Conservation (phyloP, 1,284 basidiomycete species). For the Ganoderma resinaceum region DNA sequence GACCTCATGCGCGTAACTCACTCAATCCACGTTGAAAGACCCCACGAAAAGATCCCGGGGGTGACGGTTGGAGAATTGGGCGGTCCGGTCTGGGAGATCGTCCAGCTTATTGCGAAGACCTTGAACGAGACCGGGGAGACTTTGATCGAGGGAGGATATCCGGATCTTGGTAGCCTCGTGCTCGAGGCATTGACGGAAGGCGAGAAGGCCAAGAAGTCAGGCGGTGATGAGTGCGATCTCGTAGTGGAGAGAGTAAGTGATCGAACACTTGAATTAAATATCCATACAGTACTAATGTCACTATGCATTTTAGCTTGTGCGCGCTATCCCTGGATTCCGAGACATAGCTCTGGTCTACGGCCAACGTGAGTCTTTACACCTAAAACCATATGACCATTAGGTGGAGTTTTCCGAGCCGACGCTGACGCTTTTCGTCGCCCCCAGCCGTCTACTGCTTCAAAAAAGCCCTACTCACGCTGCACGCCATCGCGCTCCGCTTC, state of each 20-base stretch:
- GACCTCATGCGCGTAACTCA: slow-evolving; percentile 67
- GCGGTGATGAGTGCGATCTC: slow-evolving; percentile 53
- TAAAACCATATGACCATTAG: too few species aligned
- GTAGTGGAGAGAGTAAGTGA: slow-evolving; percentile 66
- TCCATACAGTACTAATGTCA: background rate
- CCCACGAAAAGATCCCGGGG: slow-evolving; percentile 74
- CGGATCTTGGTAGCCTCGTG: slow-evolving; percentile 79
- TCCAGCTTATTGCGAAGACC: slow-evolving; percentile 67
- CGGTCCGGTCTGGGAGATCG: slow-evolving; percentile 77
- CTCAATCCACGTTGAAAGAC: slow-evolving; percentile 70
- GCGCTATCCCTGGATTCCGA: slow-evolving; percentile 77
- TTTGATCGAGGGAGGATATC: slow-evolving; percentile 65
- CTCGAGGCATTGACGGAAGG: slow-evolving; percentile 67
- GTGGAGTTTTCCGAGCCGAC: too few species aligned
- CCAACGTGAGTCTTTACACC: slow-evolving; percentile 56
- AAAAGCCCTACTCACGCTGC: slow-evolving; percentile 85
- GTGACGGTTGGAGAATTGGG: slow-evolving; percentile 79
- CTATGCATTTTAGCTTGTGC: slow-evolving; percentile 59
- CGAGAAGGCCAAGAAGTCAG: slow-evolving; percentile 46
- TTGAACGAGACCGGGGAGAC: slow-evolving; percentile 79
- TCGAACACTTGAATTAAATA: background rate
- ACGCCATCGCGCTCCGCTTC: slow-evolving; percentile 73
- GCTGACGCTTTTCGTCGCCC: background rate
- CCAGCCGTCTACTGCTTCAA: slow-evolving; percentile 87
- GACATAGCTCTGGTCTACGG: slow-evolving; percentile 74